phyloP scores from a whole-genome alignment of 2,329 filamentous ascomycete species.

The Sclerotinia minor region DNA sequence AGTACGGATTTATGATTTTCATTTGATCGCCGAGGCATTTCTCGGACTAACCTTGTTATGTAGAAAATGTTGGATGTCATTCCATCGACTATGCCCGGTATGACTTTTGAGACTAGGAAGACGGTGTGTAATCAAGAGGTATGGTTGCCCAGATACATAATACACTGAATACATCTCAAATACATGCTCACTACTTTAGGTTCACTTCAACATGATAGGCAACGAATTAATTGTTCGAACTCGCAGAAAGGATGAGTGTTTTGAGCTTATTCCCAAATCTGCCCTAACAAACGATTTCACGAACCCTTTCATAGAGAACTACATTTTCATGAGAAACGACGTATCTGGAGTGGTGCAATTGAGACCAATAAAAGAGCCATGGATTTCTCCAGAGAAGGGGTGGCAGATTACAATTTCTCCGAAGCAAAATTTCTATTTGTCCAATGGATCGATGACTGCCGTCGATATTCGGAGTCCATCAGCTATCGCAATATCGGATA shows the following conservation, averaged over 20 bases:
- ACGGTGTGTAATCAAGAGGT: slow-evolving; percentile 38
- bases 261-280: slow-evolving; percentile 28
- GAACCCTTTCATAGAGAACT: slow-evolving; percentile 25
- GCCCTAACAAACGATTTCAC: slow-evolving; percentile 28
- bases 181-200: slow-evolving; percentile 30
- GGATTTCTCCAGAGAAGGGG: slow-evolving; percentile 35
- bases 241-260: slow-evolving; percentile 8
- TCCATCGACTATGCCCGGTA: slow-evolving; percentile 42
- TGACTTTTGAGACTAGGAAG: slow-evolving; percentile 43
- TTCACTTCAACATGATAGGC: slow-evolving; percentile 41
- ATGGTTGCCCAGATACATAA: slow-evolving; percentile 14
- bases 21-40: not conserved
- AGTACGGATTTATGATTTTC: not conserved
- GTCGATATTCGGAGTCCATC: slow-evolving; percentile 44
- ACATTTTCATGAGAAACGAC: slow-evolving; percentile 28
- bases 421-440: slow-evolving; percentile 27
- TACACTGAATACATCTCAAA: not conserved
- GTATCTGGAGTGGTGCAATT: slow-evolving; percentile 28
- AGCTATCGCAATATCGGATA: slow-evolving; percentile 37
- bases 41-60: slow-evolving; percentile 20
- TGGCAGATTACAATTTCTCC: slow-evolving; percentile 35
- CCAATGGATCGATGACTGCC: slow-evolving; percentile 33
- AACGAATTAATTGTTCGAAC: slow-evolving; percentile 41
- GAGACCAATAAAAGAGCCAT: slow-evolving; percentile 35
- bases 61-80: slow-evolving; percentile 31